Evolutionary conservation across 257 asterid species (phyloP).

Genomic region (Paulownia fortunei): DNA sequence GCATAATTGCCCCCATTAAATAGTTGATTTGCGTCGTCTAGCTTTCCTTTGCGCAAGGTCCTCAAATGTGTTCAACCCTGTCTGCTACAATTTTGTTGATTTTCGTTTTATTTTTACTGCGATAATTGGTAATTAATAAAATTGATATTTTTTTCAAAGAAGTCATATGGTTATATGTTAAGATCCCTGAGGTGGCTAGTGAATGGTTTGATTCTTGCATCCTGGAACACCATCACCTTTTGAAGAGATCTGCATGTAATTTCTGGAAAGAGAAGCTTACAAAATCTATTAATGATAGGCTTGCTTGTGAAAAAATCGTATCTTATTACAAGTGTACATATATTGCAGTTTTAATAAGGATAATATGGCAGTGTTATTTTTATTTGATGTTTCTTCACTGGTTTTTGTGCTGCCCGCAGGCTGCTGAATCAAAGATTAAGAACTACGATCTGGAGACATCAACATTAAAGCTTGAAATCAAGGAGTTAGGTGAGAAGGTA

Average conservation of each 20-base stretch:
- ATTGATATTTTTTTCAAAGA: neutral
- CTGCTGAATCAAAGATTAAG: conserved; percentile 82
- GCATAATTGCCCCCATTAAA: neutral
- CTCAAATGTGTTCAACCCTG: neutral
- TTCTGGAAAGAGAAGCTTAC: neutral
- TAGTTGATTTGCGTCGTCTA: neutral
- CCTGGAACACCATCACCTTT: neutral
- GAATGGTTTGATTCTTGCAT: conserved; percentile 1
- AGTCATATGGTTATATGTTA: neutral
- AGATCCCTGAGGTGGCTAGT: conserved; percentile 5
- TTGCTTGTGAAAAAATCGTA: conserved; percentile 12
- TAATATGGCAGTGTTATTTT: neutral
- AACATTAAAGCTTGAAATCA: conserved; percentile 59
- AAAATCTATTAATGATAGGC: neutral
- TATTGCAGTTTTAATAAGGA: neutral
- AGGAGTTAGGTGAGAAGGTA: conserved; percentile 63
- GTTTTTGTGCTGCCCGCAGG: conserved; percentile 51
- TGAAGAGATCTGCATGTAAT: neutral
- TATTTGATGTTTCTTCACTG: conserved; percentile 6
- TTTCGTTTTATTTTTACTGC: neutral
- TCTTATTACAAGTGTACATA: neutral
- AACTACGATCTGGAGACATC: conserved; percentile 75
- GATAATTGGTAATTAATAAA: neutral
- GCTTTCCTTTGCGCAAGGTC: neutral
- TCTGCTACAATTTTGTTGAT: neutral